Percentiles rank a stretch among this genome's conserved stretches.
Conservation (phyloP, 2,329 filamentous ascomycete species). For the Botrytis fabae region DNA sequence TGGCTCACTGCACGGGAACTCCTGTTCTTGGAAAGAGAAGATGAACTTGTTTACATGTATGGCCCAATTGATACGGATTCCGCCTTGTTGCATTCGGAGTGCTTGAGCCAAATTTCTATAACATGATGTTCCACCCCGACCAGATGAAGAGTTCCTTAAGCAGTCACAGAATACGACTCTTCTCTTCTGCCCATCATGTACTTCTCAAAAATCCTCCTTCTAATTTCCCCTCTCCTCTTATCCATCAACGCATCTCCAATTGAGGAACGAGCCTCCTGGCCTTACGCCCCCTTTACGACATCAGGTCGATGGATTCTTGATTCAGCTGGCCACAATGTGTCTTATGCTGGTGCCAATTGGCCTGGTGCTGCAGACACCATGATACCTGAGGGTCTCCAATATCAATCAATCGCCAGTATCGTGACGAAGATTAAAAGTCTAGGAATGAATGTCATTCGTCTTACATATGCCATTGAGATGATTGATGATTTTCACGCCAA, state of each 20-base stretch:
- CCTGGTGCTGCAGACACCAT: conserved; percentile 62
- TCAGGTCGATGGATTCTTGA: conserved; percentile 30
- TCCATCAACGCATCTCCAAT: not conserved
- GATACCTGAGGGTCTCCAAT: conserved; percentile 65
- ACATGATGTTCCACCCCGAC: not conserved
- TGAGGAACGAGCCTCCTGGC: conserved; percentile 8
- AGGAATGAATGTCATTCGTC: conserved; percentile 62
- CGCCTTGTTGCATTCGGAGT: not conserved
- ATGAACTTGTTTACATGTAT: not conserved
- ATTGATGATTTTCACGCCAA: conserved; percentile 58
- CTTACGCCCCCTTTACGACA: conserved; percentile 18
- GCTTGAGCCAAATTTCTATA: conserved; percentile 7
- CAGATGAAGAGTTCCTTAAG: not conserved
- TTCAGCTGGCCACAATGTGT: conserved; percentile 44
- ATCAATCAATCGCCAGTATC: conserved; percentile 56
- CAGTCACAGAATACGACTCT: not conserved
- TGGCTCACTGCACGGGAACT: not conserved
- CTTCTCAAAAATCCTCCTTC: not conserved
- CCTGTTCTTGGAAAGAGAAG: not conserved
- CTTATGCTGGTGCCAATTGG: conserved; percentile 61
- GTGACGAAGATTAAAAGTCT: conserved; percentile 55
- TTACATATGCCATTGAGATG: conserved; percentile 66
- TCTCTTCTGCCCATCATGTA: conserved; percentile 14
- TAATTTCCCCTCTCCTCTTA: conserved; percentile 7
- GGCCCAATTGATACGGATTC: not conserved